Evolutionary conservation across 139 green algal genomes (phyloP).

Genomic region (Coelastrella sp.): DNA sequence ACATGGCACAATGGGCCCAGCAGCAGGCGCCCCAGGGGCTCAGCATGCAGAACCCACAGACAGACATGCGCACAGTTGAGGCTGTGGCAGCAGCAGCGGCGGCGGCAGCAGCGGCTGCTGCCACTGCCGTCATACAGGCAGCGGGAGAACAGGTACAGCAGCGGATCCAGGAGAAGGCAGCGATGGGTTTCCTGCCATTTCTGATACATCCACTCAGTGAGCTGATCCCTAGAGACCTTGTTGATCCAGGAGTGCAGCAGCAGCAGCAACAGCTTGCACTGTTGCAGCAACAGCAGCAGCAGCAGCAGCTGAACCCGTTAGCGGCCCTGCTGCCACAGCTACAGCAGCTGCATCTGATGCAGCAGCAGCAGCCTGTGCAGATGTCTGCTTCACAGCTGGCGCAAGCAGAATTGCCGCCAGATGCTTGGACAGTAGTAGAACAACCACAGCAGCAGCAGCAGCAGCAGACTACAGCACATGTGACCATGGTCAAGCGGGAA

Average conservation of each 20-base stretch:
- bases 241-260: conserved; percentile 2
- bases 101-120: conserved; percentile 72
- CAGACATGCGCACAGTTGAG: conserved; percentile 67
- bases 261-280: background rate
- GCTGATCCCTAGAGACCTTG: background rate
- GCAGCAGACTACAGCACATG: background rate
- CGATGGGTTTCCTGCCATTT: conserved; percentile 58
- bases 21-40: conserved; percentile 2
- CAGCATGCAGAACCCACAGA: conserved; percentile 1
- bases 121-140: conserved; percentile 77
- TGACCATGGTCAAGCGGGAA: no score
- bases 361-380: conserved; percentile 38
- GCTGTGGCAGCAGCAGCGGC: conserved; percentile 74
- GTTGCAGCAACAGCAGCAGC: conserved; percentile 3
- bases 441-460: conserved; percentile 5
- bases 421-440: background rate
- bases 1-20: conserved; percentile 64
- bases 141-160: conserved; percentile 75
- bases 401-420: conserved; percentile 7
- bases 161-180: conserved; percentile 70
- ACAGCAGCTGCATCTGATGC: conserved; percentile 16
- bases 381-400: conserved; percentile 36
- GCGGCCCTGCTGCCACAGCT: conserved; percentile 1
- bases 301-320: background rate
- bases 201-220: conserved; percentile 30